Conservation (phyloP, 1,284 basidiomycete species). For the Ceratobasidium sp. region DNA sequence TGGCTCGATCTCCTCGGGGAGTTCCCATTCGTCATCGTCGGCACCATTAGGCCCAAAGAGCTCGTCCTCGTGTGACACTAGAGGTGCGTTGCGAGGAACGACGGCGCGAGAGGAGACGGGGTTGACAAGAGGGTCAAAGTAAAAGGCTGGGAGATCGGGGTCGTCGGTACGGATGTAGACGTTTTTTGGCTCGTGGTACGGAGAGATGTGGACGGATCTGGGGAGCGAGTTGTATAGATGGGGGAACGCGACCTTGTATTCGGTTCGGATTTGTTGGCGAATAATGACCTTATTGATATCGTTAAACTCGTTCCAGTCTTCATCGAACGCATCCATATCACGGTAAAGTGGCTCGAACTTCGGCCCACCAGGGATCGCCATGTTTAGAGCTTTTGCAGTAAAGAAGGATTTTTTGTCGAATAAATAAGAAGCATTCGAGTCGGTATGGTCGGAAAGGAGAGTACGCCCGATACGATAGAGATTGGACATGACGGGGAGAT, state of each 20-base stretch:
- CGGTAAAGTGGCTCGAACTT: constrained; percentile 89
- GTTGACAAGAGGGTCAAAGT: constrained; percentile 98
- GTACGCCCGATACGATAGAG: constrained; percentile 96
- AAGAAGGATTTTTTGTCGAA: constrained; percentile 99
- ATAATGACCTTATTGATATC: no score
- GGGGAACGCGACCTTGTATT: constrained; percentile 99
- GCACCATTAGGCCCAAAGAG: constrained; percentile 89
- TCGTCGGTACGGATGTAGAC: constrained; percentile 99
- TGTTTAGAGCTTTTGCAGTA: constrained; percentile 97
- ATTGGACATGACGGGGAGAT: constrained; percentile 95
- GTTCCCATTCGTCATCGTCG: constrained; percentile 89
- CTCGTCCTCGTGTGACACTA: constrained; percentile 89
- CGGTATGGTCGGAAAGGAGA: constrained; percentile 91
- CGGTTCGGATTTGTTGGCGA: constrained; percentile 95
- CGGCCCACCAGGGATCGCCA: constrained; percentile 98
- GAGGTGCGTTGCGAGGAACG: constrained; percentile 82
- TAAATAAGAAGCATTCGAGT: constrained; percentile 89
- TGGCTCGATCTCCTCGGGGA: constrained; percentile 84
- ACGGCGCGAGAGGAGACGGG: constrained; percentile 91
- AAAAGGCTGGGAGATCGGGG: constrained; percentile 99
- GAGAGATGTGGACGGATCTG: constrained; percentile 91
- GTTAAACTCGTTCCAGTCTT: no score
- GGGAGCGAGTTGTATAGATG: constrained; percentile 99
- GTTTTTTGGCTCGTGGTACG: constrained; percentile 95
- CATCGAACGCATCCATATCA: no score